Base-by-base conservation (phyloP, 768 basidiomycete species). In the Leucocoprinus birnbaumii region DNA sequence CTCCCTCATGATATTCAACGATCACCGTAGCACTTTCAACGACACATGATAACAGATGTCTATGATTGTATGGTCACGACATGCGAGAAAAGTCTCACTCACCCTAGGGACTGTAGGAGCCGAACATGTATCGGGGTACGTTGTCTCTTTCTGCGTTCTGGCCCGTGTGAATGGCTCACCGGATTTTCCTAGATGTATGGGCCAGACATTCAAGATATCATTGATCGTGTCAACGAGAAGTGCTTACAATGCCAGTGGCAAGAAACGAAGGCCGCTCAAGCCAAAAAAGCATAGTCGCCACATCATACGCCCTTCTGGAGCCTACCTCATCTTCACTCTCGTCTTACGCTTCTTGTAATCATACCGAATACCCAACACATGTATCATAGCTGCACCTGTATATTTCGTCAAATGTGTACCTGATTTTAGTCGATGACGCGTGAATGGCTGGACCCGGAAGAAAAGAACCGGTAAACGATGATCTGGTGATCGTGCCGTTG, bases 41-140 rank as follows among this genome's bases (percentile, higher is more conserved):
- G 88, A 50, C 88, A 89, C 59, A 67, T 84, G 37, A 78, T 91
- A 56, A 73, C 84, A 48, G 88, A 86, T 49, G 87, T 91, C 68
- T 73, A 85, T 68, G 89, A 91, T 66, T 91, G 89, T 72, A 82
- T 83, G 65, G 83, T 80, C 9, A 62, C 64, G 34, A 76, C 71
- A 34, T 91, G 89, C 71, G 80, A 85, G 66, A 76, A 77, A 60
- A 89, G 86, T 62, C 76, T 77, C 53, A 72, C 71, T 60, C 89
- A 91, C 64, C 76, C 80, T 13, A 77, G 67, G 52, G 67, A 66
- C 45, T 90, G 89, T 66, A 77, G 75, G 53, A 72, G 76, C 13
- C 74, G 72, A 8, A 68, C 63, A 3, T 91, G 88, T 63, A 67
- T 75, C 53, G 80, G 79, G 70, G 89, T 87, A 64, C 66, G 84